Conservation (phyloP, 2,329 filamentous ascomycete species). For the Chalaropsis thielavioides region DNA sequence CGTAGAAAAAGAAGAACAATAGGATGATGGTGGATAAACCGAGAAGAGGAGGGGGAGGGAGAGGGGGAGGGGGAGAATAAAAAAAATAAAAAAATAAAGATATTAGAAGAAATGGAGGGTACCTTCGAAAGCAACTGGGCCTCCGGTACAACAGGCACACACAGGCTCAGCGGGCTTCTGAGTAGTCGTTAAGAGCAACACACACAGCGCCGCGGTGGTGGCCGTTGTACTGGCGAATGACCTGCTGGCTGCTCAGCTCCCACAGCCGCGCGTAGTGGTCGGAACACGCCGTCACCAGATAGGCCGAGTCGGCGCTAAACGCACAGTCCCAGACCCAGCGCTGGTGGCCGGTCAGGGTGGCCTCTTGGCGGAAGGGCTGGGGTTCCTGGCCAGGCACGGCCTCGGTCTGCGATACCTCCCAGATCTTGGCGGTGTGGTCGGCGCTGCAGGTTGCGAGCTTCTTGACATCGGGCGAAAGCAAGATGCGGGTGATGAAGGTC, state of each 20-base stretch:
- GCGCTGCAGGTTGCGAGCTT: conserved; percentile 88
- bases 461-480: conserved; percentile 85
- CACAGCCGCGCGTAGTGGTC: conserved; percentile 87
- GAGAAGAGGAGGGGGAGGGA: too few relatives aligned
- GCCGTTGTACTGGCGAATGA: conserved; percentile 90
- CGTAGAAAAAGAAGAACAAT: neutral
- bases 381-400: conserved; percentile 28
- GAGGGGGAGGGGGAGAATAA: too few relatives aligned
- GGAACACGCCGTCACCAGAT: conserved; percentile 82
- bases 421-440: conserved; percentile 89
- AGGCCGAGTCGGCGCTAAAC: conserved; percentile 84
- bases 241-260: conserved; percentile 74
- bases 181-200: conserved; percentile 82
- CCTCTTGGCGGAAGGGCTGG: conserved; percentile 63
- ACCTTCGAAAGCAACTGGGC: too few relatives aligned
- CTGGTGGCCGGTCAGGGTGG: conserved; percentile 78
- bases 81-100: neutral
- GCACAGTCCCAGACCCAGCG: conserved; percentile 97
- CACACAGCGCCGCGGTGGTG: conserved; percentile 86
- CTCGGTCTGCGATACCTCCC: conserved; percentile 69
- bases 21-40: too few relatives aligned
- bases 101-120: neutral
- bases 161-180: conserved; percentile 30
- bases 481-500: conserved; percentile 81
- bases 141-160: too few relatives aligned